Base-by-base conservation (phyloP, 2,329 filamentous ascomycete species). In the Teratosphaeria zuluensis region DNA sequence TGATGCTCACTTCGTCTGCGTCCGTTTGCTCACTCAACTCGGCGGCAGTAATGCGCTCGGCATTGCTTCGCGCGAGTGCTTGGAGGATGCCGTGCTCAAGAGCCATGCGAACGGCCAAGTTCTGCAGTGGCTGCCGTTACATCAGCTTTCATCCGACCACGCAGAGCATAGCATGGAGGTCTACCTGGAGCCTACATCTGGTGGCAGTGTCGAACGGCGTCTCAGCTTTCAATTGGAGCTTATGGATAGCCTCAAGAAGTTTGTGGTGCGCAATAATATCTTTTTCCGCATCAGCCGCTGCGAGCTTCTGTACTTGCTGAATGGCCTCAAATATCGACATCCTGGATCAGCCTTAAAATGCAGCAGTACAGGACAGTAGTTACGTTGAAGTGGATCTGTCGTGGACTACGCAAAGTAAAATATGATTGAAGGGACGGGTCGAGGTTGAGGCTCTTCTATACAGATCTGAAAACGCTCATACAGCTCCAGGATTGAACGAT, bases 231-330 rank as follows among this genome's bases (percentile, higher is more conserved):
- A 59, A 38, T 53, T 56, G 59, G 5, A 61, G 54, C 12, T 59
- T 59, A 32, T 61, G 57, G 21, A 61, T 59, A 14, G 53, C 59
- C 5, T 59, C 57, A 4, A 61, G 57, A 24, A 59, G 24, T 16
- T 59, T 21, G 16, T 21, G 35, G 46, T 59, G 54, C 24, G 51
- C 51, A 14, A 33, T 19, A 53, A 9, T 5, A 53, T 56, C 54
- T 7, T 21, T 11, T 5, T 6, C 24, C 7, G n/a, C 54, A 14
- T 56, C 35, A 5, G 54, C 54, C 24, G 4, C 38, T n/a, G 54
- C 54, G 24, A 56, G 35, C 33, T 56, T 19, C 14, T 33, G 32
- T 12, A 56, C 21, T 16, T 35, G 53, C 30, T 54, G 16, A 12
- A 54, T 54, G 28, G 33, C 7, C 12, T 14, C 32, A 33, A 31